phyloP scores from a whole-genome alignment of 1,284 basidiomycete species.

The Lignosus rhinocerotis region DNA sequence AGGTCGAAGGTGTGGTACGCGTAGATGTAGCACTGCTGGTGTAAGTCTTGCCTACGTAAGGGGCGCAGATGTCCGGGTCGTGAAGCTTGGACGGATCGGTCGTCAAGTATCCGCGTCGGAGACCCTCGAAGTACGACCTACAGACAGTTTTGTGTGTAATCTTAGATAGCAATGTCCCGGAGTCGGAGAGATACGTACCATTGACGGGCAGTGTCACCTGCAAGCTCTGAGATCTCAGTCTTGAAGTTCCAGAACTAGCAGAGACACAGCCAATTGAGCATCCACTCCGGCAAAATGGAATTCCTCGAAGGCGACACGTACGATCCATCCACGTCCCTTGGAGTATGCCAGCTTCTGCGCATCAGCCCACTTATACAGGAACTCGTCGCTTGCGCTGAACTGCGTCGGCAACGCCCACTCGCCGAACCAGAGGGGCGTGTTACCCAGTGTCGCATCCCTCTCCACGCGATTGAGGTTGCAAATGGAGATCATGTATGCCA shows the following conservation, averaged over 20 bases:
- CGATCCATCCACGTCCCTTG: conserved; percentile 69
- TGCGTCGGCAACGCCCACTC: conserved; percentile 76
- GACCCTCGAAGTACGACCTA: conserved; percentile 71
- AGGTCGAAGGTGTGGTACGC: not conserved
- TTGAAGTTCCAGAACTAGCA: conserved; percentile 78
- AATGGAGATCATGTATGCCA: conserved; percentile 65
- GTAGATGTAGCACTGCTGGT: not conserved
- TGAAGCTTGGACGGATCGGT: conserved; percentile 55
- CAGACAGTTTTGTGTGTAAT: not conserved
- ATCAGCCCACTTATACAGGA: conserved; percentile 73
- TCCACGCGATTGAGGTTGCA: conserved; percentile 64
- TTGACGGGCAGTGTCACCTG: conserved; percentile 52
- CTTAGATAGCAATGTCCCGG: no score
- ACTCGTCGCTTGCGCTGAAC: conserved; percentile 62
- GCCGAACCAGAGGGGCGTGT: conserved; percentile 50
- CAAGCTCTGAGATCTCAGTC: conserved; percentile 54
- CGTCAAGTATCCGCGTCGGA: conserved; percentile 59
- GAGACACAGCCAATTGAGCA: not conserved
- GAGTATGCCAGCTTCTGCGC: conserved; percentile 72
- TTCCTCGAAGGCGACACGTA: conserved; percentile 34
- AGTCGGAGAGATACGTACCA: conserved; percentile 44
- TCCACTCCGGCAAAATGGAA: not conserved
- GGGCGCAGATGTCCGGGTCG: conserved; percentile 60
- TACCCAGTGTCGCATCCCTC: conserved; percentile 46
- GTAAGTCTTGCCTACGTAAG: conserved; percentile 34